These are phyloP conservation scores for Ustilago crameri DNA, from an alignment of 1,284 basidiomycete species.

Conservation along the genomic window DNA sequence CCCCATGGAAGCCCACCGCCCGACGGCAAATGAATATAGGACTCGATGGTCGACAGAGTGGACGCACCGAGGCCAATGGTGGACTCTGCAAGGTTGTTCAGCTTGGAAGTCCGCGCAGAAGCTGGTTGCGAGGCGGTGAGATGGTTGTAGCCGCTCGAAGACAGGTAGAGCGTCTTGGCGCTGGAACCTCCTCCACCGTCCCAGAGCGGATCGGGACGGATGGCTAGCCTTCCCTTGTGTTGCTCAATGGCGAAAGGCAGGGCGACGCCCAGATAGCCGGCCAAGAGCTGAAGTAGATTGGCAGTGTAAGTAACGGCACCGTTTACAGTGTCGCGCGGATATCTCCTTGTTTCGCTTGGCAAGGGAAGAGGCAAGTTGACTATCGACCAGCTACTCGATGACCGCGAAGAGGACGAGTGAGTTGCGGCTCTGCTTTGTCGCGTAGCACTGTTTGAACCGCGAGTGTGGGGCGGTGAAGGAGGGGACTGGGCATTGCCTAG, in stretches of 20 bases:
- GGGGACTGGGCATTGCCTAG: slow-evolving; percentile 13
- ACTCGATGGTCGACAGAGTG: slow-evolving; percentile 51
- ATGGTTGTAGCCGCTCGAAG: slow-evolving; percentile 37
- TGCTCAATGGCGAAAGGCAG: slow-evolving; percentile 52
- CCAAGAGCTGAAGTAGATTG: slow-evolving; percentile 48
- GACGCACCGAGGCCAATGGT: slow-evolving; percentile 53
- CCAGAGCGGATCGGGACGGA: slow-evolving; percentile 54
- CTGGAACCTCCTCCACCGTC: slow-evolving; percentile 44
- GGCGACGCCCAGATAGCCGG: slow-evolving; percentile 50
- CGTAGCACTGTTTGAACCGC: slow-evolving; percentile 1
- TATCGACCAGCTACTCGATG: slow-evolving; percentile 49
- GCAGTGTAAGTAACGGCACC: slow-evolving; percentile 49
- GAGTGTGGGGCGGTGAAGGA: slow-evolving; percentile 1
- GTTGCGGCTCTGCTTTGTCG: background rate
- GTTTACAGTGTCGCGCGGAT: slow-evolving; percentile 51
- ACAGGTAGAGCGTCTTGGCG: slow-evolving; percentile 48
- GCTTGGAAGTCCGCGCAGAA: slow-evolving; percentile 14
- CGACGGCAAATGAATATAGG: slow-evolving; percentile 49
- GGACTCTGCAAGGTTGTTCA: slow-evolving; percentile 47
- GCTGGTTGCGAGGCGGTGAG: slow-evolving; percentile 20
- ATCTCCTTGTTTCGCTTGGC: slow-evolving; percentile 49
- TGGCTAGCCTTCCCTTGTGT: slow-evolving; percentile 36
- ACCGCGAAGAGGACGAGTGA: background rate
- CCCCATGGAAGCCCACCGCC: slow-evolving; percentile 41
- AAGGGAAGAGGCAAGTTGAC: slow-evolving; percentile 42